These are phyloP conservation scores for Physaria fendleri DNA, from an alignment of 345 rosid species.

Conservation along the genomic window DNA sequence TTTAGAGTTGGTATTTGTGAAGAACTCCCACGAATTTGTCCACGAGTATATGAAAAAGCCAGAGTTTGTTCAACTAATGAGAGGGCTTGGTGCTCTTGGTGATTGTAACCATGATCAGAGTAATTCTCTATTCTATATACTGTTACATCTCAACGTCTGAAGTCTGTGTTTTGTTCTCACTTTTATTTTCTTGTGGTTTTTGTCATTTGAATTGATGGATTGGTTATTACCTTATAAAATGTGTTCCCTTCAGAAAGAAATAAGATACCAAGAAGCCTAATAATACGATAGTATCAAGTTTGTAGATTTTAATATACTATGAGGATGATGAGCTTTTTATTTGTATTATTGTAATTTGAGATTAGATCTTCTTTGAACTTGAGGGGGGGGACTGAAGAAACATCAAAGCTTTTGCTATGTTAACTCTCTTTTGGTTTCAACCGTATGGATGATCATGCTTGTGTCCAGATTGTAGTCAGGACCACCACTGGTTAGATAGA, in stretches of 20 bases:
- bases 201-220: slow-evolving; percentile 8
- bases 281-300: slow-evolving; percentile 9
- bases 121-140: slow-evolving; percentile 30
- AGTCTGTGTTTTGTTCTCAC: slow-evolving; percentile 18
- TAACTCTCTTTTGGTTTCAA: neutral
- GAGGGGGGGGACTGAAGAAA: neutral
- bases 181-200: neutral
- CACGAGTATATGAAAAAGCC: slow-evolving; percentile 73
- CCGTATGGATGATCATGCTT: no score
- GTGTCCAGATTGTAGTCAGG: no score
- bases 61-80: slow-evolving; percentile 74
- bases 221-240: neutral
- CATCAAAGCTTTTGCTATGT: neutral
- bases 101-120: slow-evolving; percentile 90
- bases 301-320: slow-evolving; percentile 5
- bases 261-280: neutral
- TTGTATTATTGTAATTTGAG: neutral
- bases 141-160: neutral
- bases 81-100: slow-evolving; percentile 92
- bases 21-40: slow-evolving; percentile 90
- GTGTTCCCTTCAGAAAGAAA: neutral
- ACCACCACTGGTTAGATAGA: neutral
- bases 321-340: neutral
- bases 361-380: neutral
- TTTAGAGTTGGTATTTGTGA: slow-evolving; percentile 80